Percentiles rank a stretch among this genome's conserved stretches.
Evolutionary conservation across 2,329 filamentous ascomycete genomes (phyloP).

Genomic region (Clonostachys rosea): DNA sequence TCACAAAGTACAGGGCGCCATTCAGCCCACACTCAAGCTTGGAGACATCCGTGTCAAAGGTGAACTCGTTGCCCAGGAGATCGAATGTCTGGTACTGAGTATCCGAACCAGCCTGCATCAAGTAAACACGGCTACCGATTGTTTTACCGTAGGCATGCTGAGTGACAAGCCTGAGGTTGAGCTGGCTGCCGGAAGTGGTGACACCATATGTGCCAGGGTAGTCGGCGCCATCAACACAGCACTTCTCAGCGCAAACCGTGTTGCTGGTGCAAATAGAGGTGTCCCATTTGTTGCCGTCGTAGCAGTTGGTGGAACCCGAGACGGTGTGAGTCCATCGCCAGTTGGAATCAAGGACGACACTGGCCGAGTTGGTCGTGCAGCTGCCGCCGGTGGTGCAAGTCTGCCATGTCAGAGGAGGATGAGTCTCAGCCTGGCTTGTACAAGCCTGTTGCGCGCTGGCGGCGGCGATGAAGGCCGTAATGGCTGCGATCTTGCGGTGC

Average conservation of each 20-base stretch:
- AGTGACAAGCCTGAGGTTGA: slow-evolving; percentile 47
- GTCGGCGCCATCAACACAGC: slow-evolving; percentile 39
- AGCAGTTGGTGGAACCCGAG: slow-evolving; percentile 37
- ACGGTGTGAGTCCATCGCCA: slow-evolving; percentile 47
- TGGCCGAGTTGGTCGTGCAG: slow-evolving; percentile 34
- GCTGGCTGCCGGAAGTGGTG: slow-evolving; percentile 33
- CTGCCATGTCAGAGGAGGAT: slow-evolving; percentile 38
- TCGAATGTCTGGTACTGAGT: slow-evolving; percentile 56
- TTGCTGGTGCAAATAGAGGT: slow-evolving; percentile 28
- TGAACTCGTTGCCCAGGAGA: slow-evolving; percentile 57
- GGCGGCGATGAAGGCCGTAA: slow-evolving; percentile 7
- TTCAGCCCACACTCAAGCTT: slow-evolving; percentile 61
- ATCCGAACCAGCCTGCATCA: slow-evolving; percentile 48
- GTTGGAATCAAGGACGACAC: slow-evolving; percentile 45
- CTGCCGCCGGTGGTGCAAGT: slow-evolving; percentile 33
- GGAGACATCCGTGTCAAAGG: slow-evolving; percentile 63
- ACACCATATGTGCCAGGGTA: slow-evolving; percentile 41
- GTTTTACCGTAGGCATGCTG: slow-evolving; percentile 34
- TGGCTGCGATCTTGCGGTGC: not conserved
- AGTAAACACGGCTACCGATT: slow-evolving; percentile 47
- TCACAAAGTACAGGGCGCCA: slow-evolving; percentile 56
- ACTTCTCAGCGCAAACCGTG: slow-evolving; percentile 34
- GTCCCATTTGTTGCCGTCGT: slow-evolving; percentile 33
- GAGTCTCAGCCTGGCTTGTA: slow-evolving; percentile 26
- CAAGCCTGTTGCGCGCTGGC: slow-evolving; percentile 35